A percentile compares a stretch with the other conserved stretches of the same genome.
Evolutionary conservation across 2,329 filamentous ascomycete genomes (phyloP).

Genomic region (Aspergillus latus): DNA sequence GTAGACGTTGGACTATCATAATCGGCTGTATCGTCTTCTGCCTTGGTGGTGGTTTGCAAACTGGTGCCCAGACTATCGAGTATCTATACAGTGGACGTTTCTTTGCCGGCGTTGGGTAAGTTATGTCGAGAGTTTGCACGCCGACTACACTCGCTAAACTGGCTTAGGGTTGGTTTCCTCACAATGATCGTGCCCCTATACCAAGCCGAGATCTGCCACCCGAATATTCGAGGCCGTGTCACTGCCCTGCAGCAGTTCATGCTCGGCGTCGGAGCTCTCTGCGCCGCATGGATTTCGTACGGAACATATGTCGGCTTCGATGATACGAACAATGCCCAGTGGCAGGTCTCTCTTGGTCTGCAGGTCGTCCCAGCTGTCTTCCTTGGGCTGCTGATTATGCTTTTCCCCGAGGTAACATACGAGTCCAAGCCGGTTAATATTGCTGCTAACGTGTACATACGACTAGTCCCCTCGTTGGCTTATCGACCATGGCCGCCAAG

Average conservation of each 20-base stretch:
- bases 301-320: conserved; percentile 58
- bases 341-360: conserved; percentile 66
- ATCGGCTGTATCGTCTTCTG: conserved; percentile 70
- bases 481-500: conserved; percentile 66
- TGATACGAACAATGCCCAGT: conserved; percentile 52
- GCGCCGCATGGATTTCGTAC: conserved; percentile 72
- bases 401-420: conserved; percentile 63
- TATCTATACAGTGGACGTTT: conserved; percentile 71
- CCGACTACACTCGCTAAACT: conserved; percentile 40
- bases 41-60: conserved; percentile 71
- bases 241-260: conserved; percentile 80
- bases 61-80: conserved; percentile 58
- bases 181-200: conserved; percentile 70
- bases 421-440: background rate
- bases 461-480: conserved; percentile 65
- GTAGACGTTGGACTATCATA: conserved; percentile 70
- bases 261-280: conserved; percentile 71
- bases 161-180: conserved; percentile 56
- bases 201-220: conserved; percentile 77
- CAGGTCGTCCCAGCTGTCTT: conserved; percentile 69
- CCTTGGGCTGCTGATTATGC: conserved; percentile 63
- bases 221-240: conserved; percentile 71
- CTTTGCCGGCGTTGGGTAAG: conserved; percentile 58
- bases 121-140: background rate
- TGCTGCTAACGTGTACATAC: conserved; percentile 3